These are phyloP conservation scores for Colletotrichum melonis DNA, from an alignment of 2,329 filamentous ascomycete species.

Conservation along the genomic window DNA sequence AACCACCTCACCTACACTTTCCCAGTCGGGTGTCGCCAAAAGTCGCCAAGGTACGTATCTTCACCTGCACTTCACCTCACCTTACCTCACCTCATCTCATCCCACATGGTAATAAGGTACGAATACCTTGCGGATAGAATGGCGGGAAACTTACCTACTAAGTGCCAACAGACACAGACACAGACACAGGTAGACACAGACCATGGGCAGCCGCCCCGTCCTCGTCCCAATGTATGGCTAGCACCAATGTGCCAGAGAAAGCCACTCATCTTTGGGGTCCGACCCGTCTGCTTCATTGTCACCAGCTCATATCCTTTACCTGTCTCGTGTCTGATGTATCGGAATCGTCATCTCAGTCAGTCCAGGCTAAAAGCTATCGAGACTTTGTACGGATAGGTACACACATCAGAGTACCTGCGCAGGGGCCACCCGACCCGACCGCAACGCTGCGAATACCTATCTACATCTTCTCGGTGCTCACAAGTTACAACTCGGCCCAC, in stretches of 20 bases:
- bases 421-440: slow-evolving; percentile 14
- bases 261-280: neutral
- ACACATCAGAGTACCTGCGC: neutral
- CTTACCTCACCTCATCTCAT: too few relatives aligned
- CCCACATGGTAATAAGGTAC: neutral
- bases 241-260: neutral
- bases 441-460: neutral
- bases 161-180: too few relatives aligned
- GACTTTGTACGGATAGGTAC: neutral
- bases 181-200: too few relatives aligned
- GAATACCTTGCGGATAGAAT: too few relatives aligned
- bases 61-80: neutral
- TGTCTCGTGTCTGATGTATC: neutral
- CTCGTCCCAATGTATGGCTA: neutral
- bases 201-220: too few relatives aligned
- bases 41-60: neutral
- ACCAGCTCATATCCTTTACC: neutral
- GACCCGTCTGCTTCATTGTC: neutral
- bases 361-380: neutral
- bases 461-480: neutral
- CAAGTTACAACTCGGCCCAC: neutral
- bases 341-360: neutral
- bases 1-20: neutral
- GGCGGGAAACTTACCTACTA: too few relatives aligned
- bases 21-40: neutral